Evolutionary conservation across 176 grass and related monocot genomes (phyloP), one percentile per base, ranked within the genome.

Genomic region (Miscanthus lutarioriparius): DNA sequence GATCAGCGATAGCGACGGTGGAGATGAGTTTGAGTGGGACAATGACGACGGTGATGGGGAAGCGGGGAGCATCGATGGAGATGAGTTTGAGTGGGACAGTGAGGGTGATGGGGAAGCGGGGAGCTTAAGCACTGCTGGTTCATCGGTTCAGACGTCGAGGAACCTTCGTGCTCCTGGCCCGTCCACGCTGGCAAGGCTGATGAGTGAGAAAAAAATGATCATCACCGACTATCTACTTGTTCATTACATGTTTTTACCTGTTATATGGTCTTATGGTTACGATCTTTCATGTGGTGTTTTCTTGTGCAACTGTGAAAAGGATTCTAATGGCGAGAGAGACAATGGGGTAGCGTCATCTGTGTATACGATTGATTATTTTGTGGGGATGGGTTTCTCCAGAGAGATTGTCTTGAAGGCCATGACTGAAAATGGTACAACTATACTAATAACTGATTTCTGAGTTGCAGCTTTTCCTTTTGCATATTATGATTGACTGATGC

Each of bases 321-420:
- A 36, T 82, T 15, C 66, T 70, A 85, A 89, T 72, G 70, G 6
- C 0, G 25, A 27, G 67, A 40, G 22, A 70, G 36, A 70, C 9
- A 23, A 10, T 43, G 80, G 70, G 26, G 61, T 67, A 0, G 38
- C 67, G n/a, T 19, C 82, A 15, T 33, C 76, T 43, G 33, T 26
- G 30, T 82, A 56, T 82, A 30, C 82, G 54, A 65, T 87, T 70
- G 44, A 64, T 6, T 61, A 68, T 2, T 91, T 89, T 40, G 61
- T 92, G 25, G 61, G 16, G 27, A 95, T 95, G 93, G 91, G 93
- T n/a, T 95, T 95, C 49, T 1, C 72, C 8, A 54, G 82, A 64
- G 70, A 92, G 14, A 82, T 76, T 83, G 80, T 92, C 19, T 17
- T 78, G 33, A 79, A 83, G 54, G 83, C 88, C 7, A 91, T 95